Percentiles rank a stretch among this genome's conserved stretches.
Conservation (phyloP, 2,329 filamentous ascomycete genomes). For the Pseudogymnoascus verrucosus region DNA sequence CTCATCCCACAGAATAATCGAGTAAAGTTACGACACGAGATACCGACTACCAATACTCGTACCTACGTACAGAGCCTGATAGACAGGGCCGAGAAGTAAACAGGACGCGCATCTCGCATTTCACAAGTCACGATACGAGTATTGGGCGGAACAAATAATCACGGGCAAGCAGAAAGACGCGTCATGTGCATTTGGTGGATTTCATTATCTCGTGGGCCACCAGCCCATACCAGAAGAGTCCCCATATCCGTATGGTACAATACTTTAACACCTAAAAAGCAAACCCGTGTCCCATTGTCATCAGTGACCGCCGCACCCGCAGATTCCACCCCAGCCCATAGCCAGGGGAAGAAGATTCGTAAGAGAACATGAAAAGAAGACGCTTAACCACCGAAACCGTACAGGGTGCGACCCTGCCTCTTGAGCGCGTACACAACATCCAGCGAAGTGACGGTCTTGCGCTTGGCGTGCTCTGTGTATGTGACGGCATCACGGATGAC, state of each 20-base stretch:
- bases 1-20: background rate
- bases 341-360: constrained; percentile 21
- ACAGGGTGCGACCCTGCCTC: constrained; percentile 58
- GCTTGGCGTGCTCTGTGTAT: constrained; percentile 78
- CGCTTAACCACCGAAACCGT: constrained; percentile 59
- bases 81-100: background rate
- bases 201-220: constrained; percentile 15
- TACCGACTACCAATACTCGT: background rate
- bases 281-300: constrained; percentile 21
- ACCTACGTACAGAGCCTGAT: background rate
- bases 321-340: constrained; percentile 12
- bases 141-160: background rate
- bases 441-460: constrained; percentile 61
- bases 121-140: background rate
- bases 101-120: background rate
- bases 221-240: constrained; percentile 19
- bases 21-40: background rate
- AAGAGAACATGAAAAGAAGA: constrained; percentile 18
- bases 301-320: constrained; percentile 8
- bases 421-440: constrained; percentile 57
- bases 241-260: constrained; percentile 26
- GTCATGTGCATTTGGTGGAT: constrained; percentile 12
- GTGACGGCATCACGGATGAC: constrained; percentile 74
- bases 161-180: background rate
- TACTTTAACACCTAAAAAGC: constrained; percentile 22